Conservation (phyloP, 768 basidiomycete species). For the Auriculariales sp. region DNA sequence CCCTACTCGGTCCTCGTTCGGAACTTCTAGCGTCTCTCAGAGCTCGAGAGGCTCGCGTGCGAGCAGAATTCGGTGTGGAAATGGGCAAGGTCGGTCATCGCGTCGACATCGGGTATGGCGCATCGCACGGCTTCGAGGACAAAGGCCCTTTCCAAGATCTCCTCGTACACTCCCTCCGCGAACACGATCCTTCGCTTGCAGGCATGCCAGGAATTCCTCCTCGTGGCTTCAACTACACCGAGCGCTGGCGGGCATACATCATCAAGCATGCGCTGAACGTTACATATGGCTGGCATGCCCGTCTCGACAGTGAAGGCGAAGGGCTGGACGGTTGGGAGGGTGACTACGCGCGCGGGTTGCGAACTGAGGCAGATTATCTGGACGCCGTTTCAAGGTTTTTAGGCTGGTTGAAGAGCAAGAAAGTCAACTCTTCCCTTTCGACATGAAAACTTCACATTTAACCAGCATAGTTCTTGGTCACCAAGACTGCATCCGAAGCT, state of each 20-base stretch:
- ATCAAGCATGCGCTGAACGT: neutral
- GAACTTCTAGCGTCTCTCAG: constrained; percentile 27
- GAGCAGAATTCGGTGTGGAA: constrained; percentile 27
- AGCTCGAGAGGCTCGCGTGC: constrained; percentile 23
- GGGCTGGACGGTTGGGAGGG: neutral
- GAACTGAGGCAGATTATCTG: neutral
- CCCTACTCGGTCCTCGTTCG: constrained; percentile 25
- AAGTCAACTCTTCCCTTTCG: no score
- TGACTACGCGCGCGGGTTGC: neutral
- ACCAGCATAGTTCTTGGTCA: no score
- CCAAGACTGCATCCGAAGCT: no score
- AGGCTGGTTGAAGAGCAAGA: neutral
- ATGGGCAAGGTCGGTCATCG: constrained; percentile 34
- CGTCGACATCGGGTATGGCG: neutral
- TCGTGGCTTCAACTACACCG: neutral
- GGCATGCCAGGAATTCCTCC: neutral
- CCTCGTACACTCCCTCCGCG: neutral
- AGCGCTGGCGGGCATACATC: neutral
- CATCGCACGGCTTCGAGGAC: neutral
- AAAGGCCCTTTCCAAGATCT: neutral
- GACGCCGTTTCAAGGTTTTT: neutral
- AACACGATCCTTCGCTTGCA: neutral
- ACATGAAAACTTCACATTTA: no score
- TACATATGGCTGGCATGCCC: neutral
- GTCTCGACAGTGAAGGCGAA: neutral